Evolutionary conservation across 1,139 yeast genomes (phyloP).

Genomic region (Candida pseudoviswanathii): DNA sequence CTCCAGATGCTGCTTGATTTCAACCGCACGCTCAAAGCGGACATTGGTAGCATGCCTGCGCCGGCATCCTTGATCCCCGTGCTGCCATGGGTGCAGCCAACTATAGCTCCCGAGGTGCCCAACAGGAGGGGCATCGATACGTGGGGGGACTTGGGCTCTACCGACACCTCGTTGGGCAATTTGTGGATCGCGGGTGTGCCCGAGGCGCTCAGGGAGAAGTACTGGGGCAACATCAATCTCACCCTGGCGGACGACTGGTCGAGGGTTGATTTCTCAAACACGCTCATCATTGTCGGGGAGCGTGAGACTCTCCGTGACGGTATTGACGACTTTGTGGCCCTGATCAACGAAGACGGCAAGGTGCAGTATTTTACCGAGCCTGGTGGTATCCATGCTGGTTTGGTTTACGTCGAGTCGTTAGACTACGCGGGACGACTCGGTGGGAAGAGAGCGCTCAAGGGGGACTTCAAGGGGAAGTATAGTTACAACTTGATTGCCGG

Average conservation of each 20-base stretch:
- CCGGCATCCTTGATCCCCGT: slow-evolving; percentile 36
- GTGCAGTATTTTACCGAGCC: slow-evolving; percentile 27
- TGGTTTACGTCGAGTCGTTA: slow-evolving; percentile 34
- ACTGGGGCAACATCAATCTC: slow-evolving; percentile 25
- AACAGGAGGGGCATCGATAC: slow-evolving; percentile 22
- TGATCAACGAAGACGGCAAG: slow-evolving; percentile 21
- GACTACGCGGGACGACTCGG: slow-evolving; percentile 29
- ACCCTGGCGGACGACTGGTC: slow-evolving; percentile 31
- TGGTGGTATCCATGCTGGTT: slow-evolving; percentile 35
- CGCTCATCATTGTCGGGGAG: slow-evolving; percentile 40
- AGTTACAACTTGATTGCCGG: slow-evolving; percentile 14
- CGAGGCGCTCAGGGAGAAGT: slow-evolving; percentile 16
- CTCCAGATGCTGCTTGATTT: too few species aligned
- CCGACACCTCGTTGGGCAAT: slow-evolving; percentile 29
- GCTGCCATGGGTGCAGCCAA: slow-evolving; percentile 45
- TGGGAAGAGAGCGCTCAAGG: slow-evolving; percentile 25
- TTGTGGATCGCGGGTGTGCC: slow-evolving; percentile 29
- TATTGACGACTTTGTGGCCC: slow-evolving; percentile 22
- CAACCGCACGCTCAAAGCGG: too few species aligned
- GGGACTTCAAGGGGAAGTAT: slow-evolving; percentile 31
- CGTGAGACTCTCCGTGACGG: slow-evolving; percentile 39
- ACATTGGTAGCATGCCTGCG: slow-evolving; percentile 20
- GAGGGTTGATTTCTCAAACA: slow-evolving; percentile 28
- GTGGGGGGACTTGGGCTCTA: slow-evolving; percentile 38
- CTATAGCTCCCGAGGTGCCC: slow-evolving; percentile 20